Evolutionary conservation across 768 basidiomycete genomes (phyloP).

Genomic region (Boletus coccyginus): DNA sequence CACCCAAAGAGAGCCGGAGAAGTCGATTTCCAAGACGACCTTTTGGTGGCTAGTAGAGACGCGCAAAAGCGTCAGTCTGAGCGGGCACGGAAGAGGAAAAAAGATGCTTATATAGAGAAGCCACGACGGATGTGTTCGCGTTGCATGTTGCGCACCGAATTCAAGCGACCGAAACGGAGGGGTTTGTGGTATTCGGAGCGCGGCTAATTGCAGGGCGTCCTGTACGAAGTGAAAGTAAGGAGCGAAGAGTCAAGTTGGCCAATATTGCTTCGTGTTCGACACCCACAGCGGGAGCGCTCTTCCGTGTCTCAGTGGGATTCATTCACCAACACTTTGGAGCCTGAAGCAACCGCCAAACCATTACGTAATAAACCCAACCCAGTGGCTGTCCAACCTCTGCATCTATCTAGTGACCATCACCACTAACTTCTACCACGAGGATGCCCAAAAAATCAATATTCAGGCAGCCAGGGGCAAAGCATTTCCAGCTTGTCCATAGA

Average conservation of each 20-base stretch:
- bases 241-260: slow-evolving; percentile 6
- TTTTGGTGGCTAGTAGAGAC: slow-evolving; percentile 93
- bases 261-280: slow-evolving; percentile 18
- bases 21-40: slow-evolving; percentile 91
- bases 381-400: neutral
- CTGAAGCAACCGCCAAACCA: slow-evolving; percentile 25
- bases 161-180: neutral
- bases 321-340: slow-evolving; percentile 15
- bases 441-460: slow-evolving; percentile 88
- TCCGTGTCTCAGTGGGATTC: slow-evolving; percentile 16
- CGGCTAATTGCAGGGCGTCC: neutral
- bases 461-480: slow-evolving; percentile 83
- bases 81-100: slow-evolving; percentile 19
- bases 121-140: slow-evolving; percentile 78
- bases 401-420: too few relatives aligned
- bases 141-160: slow-evolving; percentile 43
- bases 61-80: slow-evolving; percentile 44
- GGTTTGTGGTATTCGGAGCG: neutral
- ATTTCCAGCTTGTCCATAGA: slow-evolving; percentile 96
- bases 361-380: slow-evolving; percentile 28
- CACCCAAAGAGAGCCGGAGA: slow-evolving; percentile 84
- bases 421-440: slow-evolving; percentile 3
- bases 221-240: slow-evolving; percentile 1
- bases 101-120: slow-evolving; percentile 82
- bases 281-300: slow-evolving; percentile 19